A percentile compares a stretch with the other conserved stretches of the same genome.
Evolutionary conservation across 2,329 filamentous ascomycete genomes (phyloP).

Genomic region (Aureobasidium subglaciale): DNA sequence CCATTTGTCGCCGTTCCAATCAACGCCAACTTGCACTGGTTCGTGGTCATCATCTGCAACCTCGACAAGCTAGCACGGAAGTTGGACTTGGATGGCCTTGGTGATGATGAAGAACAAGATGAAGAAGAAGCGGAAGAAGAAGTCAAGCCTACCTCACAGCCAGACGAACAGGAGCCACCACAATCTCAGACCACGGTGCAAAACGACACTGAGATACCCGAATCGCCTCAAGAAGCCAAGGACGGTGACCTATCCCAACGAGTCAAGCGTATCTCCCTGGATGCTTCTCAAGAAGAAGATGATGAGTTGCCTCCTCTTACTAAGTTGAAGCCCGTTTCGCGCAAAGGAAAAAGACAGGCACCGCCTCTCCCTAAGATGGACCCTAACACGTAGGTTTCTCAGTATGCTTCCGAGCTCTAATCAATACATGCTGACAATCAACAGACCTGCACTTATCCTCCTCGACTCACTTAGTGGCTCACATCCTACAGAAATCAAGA

Average conservation of each 20-base stretch:
- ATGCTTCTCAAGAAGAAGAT: neutral
- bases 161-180: neutral
- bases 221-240: neutral
- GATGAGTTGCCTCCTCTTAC: neutral
- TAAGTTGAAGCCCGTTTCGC: neutral
- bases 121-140: too few relatives aligned
- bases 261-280: conserved; percentile 6
- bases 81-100: neutral
- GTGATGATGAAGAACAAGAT: neutral
- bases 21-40: conserved; percentile 84
- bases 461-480: conserved; percentile 72
- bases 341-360: conserved; percentile 16
- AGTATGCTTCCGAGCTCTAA: too few relatives aligned
- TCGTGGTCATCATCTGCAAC: conserved; percentile 91
- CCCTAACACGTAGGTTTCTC: conserved; percentile 21
- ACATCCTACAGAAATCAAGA: conserved; percentile 58
- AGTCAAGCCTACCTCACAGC: too few relatives aligned
- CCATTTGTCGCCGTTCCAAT: conserved; percentile 91
- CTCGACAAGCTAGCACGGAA: conserved; percentile 43
- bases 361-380: conserved; percentile 26
- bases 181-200: neutral
- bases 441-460: conserved; percentile 65
- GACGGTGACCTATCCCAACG: neutral
- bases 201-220: conserved; percentile 3
- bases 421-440: conserved; percentile 31